These are phyloP conservation scores for Globisporangium parvum DNA, from an alignment of 352 stramenopile genomes.

Conservation along the genomic window DNA sequence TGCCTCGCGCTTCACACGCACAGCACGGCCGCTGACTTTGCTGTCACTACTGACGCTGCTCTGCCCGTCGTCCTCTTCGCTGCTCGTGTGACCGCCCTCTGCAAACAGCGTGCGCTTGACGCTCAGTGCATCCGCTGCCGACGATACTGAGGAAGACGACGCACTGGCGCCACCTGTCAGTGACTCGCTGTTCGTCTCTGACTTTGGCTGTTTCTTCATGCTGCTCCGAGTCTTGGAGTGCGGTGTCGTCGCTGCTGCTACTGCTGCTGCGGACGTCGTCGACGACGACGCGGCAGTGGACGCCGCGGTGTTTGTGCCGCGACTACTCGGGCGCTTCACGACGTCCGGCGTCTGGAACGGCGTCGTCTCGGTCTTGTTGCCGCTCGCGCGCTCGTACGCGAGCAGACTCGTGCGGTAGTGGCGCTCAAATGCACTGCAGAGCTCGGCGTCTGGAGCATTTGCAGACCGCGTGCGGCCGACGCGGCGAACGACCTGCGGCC, in stretches of 20 bases:
- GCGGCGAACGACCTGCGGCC: slow-evolving; percentile 54
- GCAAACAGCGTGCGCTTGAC: slow-evolving; percentile 70
- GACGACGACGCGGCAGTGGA: background rate
- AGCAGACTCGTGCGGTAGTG: slow-evolving; percentile 53
- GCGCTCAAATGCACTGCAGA: slow-evolving; percentile 42
- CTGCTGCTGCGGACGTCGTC: slow-evolving; percentile 13
- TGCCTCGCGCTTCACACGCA: slow-evolving; percentile 3
- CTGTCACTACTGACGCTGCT: background rate
- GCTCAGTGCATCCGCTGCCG: slow-evolving; percentile 14
- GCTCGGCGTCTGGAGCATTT: slow-evolving; percentile 31
- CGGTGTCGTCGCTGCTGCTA: slow-evolving; percentile 28
- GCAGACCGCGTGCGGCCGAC: slow-evolving; percentile 51
- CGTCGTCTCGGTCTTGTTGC: background rate
- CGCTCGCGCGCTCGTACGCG: slow-evolving; percentile 25
- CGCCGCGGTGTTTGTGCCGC: slow-evolving; percentile 5
- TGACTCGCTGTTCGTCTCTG: too few species aligned
- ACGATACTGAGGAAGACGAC: too few species aligned
- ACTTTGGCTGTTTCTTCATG: slow-evolving; percentile 28
- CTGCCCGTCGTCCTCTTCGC: slow-evolving; percentile 45
- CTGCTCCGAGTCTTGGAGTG: slow-evolving; percentile 42
- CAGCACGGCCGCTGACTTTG: background rate
- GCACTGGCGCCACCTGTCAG: too few species aligned
- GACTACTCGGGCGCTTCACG: slow-evolving; percentile 4
- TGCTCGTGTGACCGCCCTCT: slow-evolving; percentile 44
- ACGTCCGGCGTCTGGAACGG: slow-evolving; percentile 25